Base-by-base conservation (phyloP, 768 basidiomycete genomes). In the Tulasnella sp. region DNA sequence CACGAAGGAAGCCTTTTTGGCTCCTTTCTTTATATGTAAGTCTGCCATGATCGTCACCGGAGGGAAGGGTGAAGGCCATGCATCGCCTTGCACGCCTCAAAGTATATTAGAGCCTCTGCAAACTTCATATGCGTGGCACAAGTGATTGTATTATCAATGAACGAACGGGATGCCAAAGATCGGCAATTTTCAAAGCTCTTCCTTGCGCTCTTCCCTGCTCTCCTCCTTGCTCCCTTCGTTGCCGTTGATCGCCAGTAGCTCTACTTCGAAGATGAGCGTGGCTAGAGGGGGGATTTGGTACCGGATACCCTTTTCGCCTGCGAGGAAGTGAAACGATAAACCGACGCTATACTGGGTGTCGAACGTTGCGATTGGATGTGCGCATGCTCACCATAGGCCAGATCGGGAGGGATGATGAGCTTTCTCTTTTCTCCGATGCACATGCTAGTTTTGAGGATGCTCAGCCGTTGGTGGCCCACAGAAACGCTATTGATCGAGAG, bases 391-490 rank as follows among this genome's bases (percentile, higher is more conserved):
- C 96, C 95, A 81, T 98, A 98, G 26, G 91, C 96, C 86, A 91
- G 85, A 72, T 85, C 79, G 6, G 94, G 82, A 18, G 96, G 96
- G 79, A 98, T 97, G 37, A 91, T 95, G 79, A 98, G 88, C 5
- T 87, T 94, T 61, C 96, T 91, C 87, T 94, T 95, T 86, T 98
- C 96, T 78, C 88, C 86, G 57, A 94, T 82, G 83, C 96, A 97
- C 91, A 97, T 95, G 76, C 92, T 82, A 74, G 51, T 23, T 23
- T 51, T 51, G 23, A 51, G 51, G 23, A n/a, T 51, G 51, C 23
- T 51, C 51, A 51, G 23, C 23, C 23, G 20, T 51, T n/a, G 51
- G 5, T 23, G 51, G 3, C 10, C 51, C n/a, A 20, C 6, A 9
- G 51, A n/a, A 51, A 51, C n/a, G 51, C n/a, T 1, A n/a, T 23